Evolutionary conservation across 2,329 filamentous ascomycete species (phyloP), one percentile per base, ranked within the genome.

Genomic region (Talaromyces sp.): DNA sequence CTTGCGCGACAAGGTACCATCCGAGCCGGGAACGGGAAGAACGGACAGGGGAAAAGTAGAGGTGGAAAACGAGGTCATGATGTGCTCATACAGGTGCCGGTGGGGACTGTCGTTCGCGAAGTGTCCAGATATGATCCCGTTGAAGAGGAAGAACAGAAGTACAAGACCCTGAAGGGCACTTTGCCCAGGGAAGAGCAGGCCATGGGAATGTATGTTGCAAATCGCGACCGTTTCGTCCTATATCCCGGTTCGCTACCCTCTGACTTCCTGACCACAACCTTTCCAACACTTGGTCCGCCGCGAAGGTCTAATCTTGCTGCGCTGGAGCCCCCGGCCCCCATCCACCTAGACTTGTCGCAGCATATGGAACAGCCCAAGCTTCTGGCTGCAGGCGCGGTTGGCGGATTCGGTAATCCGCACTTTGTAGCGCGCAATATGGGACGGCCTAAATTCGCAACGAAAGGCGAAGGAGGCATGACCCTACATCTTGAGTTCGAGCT

Each of bases 341-440:
- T 98, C 61, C 81, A 86, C 65, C 83, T 93, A 13, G 90, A 93
- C 74, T 82, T 93, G 13, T 89, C 88, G 58, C 83, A 87, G 58
- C 91, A 91, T 0, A 96, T 95, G 78, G 87, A 92, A 5, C 86
- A 87, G 56, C 95, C 95, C 0, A 88, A 97, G 69, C 82, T 99
- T 27, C 86, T 99, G 11, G 91, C 92, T 1, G 90, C 92, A 0
- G 95, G 95, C 8, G 93, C 92, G 5, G 86, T 96, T 67, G 95
- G 95, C 9, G 95, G 95, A 0, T 78, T 97, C 8, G 95, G 95
- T 11, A 99, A 99, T 73, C 92, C 95, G 5, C 93, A 97, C 76
- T 99, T 98, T 73, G 87, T 91, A 37, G 90, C 91, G 4, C 89
- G 89, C 63, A 85, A 88, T n/a, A 84, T 87, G 59, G 85, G 87